A percentile compares a stretch with the other conserved stretches of the same genome.
These are phyloP conservation scores for Hericium coralloides DNA, from an alignment of 768 basidiomycete species.

Conservation along the genomic window DNA sequence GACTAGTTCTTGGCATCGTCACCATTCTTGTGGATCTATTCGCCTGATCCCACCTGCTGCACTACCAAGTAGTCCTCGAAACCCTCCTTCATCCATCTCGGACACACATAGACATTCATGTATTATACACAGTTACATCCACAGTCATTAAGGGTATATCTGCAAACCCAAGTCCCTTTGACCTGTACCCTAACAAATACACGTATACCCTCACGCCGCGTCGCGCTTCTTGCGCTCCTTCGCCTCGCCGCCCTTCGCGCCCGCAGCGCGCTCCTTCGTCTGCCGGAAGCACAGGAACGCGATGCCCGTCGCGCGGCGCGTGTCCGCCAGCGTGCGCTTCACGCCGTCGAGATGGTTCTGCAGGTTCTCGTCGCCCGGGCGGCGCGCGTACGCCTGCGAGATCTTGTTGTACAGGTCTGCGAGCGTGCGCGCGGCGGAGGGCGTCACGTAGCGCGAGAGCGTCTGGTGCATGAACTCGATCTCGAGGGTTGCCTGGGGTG, in stretches of 20 bases:
- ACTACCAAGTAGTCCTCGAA: background rate
- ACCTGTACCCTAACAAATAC: too few relatives aligned
- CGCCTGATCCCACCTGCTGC: constrained; percentile 9
- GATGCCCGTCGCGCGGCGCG: constrained; percentile 83
- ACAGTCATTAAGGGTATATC: too few relatives aligned
- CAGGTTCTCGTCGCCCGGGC: constrained; percentile 78
- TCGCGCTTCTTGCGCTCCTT: constrained; percentile 7
- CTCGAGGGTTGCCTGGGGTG: constrained; percentile 88
- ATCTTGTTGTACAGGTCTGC: constrained; percentile 93
- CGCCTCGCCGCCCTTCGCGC: constrained; percentile 9
- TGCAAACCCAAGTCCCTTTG: too few relatives aligned
- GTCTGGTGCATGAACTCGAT: constrained; percentile 99
- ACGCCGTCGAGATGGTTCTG: constrained; percentile 85
- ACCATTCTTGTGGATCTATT: constrained; percentile 81
- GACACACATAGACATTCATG: too few relatives aligned
- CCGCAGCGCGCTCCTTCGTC: constrained; percentile 37
- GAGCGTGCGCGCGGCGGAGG: constrained; percentile 71
- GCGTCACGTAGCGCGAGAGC: constrained; percentile 78
- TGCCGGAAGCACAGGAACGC: constrained; percentile 92
- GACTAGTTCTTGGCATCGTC: constrained; percentile 74
- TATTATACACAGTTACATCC: too few relatives aligned
- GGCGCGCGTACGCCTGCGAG: constrained; percentile 82
- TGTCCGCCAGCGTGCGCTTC: constrained; percentile 83
- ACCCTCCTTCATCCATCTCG: background rate
- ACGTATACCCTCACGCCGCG: constrained; percentile 6